These are phyloP conservation scores for Aspergillus fructus DNA, from an alignment of 2,329 filamentous ascomycete species.

Conservation along the genomic window DNA sequence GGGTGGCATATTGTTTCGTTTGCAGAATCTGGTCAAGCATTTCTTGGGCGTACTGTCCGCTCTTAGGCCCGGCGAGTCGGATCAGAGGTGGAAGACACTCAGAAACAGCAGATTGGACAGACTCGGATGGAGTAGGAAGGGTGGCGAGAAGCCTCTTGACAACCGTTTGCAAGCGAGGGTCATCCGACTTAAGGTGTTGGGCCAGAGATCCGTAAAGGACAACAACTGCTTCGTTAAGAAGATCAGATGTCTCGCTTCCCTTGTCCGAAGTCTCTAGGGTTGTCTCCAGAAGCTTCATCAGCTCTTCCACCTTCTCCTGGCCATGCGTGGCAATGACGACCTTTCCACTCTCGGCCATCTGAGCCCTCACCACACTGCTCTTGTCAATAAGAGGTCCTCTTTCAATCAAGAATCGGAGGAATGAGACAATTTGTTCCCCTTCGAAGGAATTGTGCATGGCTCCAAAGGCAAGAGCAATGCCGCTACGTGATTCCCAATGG, in stretches of 20 bases:
- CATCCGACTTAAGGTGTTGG: slow-evolving; percentile 79
- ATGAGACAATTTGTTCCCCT: slow-evolving; percentile 67
- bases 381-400: slow-evolving; percentile 83
- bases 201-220: slow-evolving; percentile 95
- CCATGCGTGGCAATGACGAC: slow-evolving; percentile 78
- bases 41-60: slow-evolving; percentile 75
- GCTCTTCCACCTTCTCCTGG: slow-evolving; percentile 74
- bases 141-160: slow-evolving; percentile 83
- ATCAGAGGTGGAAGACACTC: slow-evolving; percentile 93
- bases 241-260: slow-evolving; percentile 76
- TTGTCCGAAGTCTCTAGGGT: slow-evolving; percentile 84
- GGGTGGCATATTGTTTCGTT: slow-evolving; percentile 86
- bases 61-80: slow-evolving; percentile 73
- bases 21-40: slow-evolving; percentile 79
- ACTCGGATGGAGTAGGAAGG: slow-evolving; percentile 90
- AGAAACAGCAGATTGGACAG: slow-evolving; percentile 93
- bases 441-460: slow-evolving; percentile 73
- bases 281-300: slow-evolving; percentile 90
- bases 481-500: slow-evolving; percentile 87
- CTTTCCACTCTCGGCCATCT: slow-evolving; percentile 91
- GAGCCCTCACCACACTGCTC: slow-evolving; percentile 71
- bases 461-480: slow-evolving; percentile 82
- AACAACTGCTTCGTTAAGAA: slow-evolving; percentile 94
- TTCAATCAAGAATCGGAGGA: slow-evolving; percentile 83
- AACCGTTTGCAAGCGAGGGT: slow-evolving; percentile 82